phyloP scores from a whole-genome alignment of 169 alveolate species.

The Plasmodium inui region DNA sequence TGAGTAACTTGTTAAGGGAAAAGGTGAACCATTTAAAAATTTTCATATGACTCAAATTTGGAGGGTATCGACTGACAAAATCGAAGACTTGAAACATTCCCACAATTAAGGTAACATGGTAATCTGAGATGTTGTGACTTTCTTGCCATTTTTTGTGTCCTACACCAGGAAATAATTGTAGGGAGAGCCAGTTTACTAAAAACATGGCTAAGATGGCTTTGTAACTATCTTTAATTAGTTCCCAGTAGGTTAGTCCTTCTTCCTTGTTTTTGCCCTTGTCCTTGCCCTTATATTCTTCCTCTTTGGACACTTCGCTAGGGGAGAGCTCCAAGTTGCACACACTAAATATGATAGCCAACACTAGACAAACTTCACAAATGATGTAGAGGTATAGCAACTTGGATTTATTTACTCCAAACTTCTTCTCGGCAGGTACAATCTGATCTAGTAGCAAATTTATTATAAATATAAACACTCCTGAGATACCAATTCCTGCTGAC shows the following conservation, averaged over 20 bases:
- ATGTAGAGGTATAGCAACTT: conserved; percentile 19
- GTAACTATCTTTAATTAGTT: conserved; percentile 62
- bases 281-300: conserved; percentile 15
- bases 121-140: conserved; percentile 21
- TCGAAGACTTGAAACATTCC: conserved; percentile 77
- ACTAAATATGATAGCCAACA: conserved; percentile 27
- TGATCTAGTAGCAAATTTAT: conserved; percentile 48
- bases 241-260: conserved; percentile 17
- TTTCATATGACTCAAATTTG: conserved; percentile 33
- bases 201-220: conserved; percentile 55
- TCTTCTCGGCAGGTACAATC: conserved; percentile 6
- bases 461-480: conserved; percentile 53
- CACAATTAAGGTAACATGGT: conserved; percentile 46
- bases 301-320: neutral
- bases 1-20: conserved; percentile 43
- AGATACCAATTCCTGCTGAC: conserved; percentile 65
- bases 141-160: conserved; percentile 64
- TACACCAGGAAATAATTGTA: conserved; percentile 66
- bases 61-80: conserved; percentile 69
- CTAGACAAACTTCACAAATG: conserved; percentile 39
- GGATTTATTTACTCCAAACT: conserved; percentile 1
- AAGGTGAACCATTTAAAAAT: conserved; percentile 35
- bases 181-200: conserved; percentile 38
- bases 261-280: conserved; percentile 40
- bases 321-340: conserved; percentile 36